Evolutionary conservation across 2,329 filamentous ascomycete species (phyloP).

Genomic region (Colletotrichum musicola): DNA sequence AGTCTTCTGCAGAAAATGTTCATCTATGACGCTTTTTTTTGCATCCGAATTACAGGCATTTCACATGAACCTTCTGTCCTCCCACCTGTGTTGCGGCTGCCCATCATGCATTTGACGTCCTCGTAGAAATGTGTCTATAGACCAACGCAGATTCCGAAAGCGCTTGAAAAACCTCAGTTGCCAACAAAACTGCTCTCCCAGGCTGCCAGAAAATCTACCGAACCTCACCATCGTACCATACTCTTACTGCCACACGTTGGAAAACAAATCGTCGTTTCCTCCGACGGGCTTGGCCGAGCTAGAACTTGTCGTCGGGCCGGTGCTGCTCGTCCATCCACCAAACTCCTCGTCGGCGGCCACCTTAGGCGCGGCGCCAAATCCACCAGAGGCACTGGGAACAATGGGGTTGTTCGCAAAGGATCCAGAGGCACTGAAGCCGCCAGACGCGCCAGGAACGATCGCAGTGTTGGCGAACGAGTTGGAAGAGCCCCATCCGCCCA

Average conservation of each 20-base stretch:
- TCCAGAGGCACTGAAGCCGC: conserved; percentile 70
- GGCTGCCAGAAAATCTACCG: too few species aligned
- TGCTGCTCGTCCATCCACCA: conserved; percentile 90
- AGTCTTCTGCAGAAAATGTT: conserved; percentile 12
- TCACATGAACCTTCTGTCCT: background rate
- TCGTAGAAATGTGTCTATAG: conserved; percentile 12
- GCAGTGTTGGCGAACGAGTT: conserved; percentile 51
- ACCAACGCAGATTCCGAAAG: background rate
- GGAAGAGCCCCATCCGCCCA: conserved; percentile 66
- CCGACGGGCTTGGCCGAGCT: conserved; percentile 66
- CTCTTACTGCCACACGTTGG: conserved; percentile 89
- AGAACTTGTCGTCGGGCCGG: conserved; percentile 58
- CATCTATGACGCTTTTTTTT: conserved; percentile 33
- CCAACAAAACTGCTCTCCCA: background rate
- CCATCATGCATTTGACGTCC: conserved; percentile 3
- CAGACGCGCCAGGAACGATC: conserved; percentile 72
- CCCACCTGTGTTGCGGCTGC: background rate
- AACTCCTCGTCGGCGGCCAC: conserved; percentile 94
- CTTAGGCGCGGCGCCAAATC: conserved; percentile 74
- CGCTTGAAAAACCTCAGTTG: background rate
- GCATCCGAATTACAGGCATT: conserved; percentile 20
- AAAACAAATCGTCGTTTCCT: conserved; percentile 88
- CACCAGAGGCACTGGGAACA: conserved; percentile 72
- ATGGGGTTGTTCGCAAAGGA: conserved; percentile 71
- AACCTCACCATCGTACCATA: too few species aligned